Conservation (phyloP, 495 filamentous ascomycete genomes). For the Cryomyces minteri region DNA sequence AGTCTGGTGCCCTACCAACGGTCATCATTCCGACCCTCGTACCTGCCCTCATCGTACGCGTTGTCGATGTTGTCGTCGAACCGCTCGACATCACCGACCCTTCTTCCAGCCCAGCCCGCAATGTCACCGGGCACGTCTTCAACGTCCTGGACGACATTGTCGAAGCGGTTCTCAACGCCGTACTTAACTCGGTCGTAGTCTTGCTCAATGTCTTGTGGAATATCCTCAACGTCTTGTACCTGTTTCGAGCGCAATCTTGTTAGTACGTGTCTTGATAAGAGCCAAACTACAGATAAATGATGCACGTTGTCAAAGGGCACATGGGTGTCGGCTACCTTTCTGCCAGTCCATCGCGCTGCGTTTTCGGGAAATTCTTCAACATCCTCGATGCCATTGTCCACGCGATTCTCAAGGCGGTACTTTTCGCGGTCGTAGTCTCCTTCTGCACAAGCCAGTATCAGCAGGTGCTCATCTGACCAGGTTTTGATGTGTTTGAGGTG, state of each 20-base stretch:
- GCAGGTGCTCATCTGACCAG: conserved; percentile 13
- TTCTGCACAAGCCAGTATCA: conserved; percentile 8
- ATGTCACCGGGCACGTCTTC: conserved; percentile 22
- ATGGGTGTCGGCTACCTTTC: conserved; percentile 12
- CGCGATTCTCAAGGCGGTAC: conserved; percentile 11
- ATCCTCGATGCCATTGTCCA: conserved; percentile 5
- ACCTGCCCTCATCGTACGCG: conserved; percentile 22
- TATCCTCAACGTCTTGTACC: conserved; percentile 21
- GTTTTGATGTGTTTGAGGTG: conserved; percentile 19
- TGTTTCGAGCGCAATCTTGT: background rate
- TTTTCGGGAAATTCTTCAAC: conserved; percentile 24
- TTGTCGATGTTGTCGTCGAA: conserved; percentile 22
- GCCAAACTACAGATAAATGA: background rate
- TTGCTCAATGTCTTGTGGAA: conserved; percentile 17
- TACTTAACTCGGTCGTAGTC: conserved; percentile 15
- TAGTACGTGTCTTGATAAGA: background rate
- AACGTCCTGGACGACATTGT: conserved; percentile 17
- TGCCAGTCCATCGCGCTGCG: conserved; percentile 22
- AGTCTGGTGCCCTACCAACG: background rate
- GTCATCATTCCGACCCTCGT: conserved; percentile 15
- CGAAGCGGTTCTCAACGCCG: conserved; percentile 15
- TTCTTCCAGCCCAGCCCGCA: conserved; percentile 19
- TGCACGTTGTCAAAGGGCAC: no score
- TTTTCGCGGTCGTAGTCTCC: conserved; percentile 17
- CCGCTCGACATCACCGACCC: conserved; percentile 22